phyloP scores from a whole-genome alignment of 1,284 basidiomycete species.

The Macrocybe sp. region DNA sequence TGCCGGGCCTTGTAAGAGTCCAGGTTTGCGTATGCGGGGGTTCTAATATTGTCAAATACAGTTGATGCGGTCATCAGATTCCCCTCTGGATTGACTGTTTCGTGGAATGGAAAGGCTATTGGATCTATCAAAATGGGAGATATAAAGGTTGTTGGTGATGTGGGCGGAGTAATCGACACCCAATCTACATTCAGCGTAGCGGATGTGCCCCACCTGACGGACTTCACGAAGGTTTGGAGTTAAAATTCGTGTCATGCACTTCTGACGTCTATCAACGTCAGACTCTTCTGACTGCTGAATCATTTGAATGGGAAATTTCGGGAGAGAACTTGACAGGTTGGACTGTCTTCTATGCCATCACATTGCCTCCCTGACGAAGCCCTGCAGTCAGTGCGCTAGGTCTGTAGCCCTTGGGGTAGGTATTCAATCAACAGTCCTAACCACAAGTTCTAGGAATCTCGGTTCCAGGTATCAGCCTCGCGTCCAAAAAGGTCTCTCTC shows the following conservation, averaged over 20 bases:
- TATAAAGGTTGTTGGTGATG: slow-evolving; percentile 51
- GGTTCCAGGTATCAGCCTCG: slow-evolving; percentile 50
- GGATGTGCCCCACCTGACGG: slow-evolving; percentile 54
- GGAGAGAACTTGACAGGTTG: slow-evolving; percentile 61
- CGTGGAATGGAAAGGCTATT: slow-evolving; percentile 56
- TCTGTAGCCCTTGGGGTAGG: slow-evolving; percentile 16
- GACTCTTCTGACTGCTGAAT: slow-evolving; percentile 59
- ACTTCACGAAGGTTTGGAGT: slow-evolving; percentile 54
- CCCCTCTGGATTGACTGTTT: slow-evolving; percentile 56
- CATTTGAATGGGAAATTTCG: slow-evolving; percentile 72
- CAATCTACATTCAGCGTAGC: slow-evolving; percentile 58
- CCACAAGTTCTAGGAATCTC: slow-evolving; percentile 39
- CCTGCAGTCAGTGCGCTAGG: slow-evolving; percentile 49
- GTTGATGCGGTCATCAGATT: slow-evolving; percentile 73
- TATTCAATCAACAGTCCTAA: slow-evolving; percentile 6
- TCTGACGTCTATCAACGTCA: slow-evolving; percentile 13
- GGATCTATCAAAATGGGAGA: slow-evolving; percentile 64
- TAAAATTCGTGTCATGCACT: neutral
- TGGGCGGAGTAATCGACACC: slow-evolving; percentile 57
- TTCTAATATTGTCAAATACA: slow-evolving; percentile 16
- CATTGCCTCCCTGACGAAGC: no score
- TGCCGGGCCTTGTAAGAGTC: slow-evolving; percentile 63
- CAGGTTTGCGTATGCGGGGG: neutral
- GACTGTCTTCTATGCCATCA: slow-evolving; percentile 7
- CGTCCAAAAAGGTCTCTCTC: slow-evolving; percentile 58